These are phyloP conservation scores for Drechslerella coelobrocha DNA, from an alignment of 2,329 filamentous ascomycete genomes.

Conservation along the genomic window DNA sequence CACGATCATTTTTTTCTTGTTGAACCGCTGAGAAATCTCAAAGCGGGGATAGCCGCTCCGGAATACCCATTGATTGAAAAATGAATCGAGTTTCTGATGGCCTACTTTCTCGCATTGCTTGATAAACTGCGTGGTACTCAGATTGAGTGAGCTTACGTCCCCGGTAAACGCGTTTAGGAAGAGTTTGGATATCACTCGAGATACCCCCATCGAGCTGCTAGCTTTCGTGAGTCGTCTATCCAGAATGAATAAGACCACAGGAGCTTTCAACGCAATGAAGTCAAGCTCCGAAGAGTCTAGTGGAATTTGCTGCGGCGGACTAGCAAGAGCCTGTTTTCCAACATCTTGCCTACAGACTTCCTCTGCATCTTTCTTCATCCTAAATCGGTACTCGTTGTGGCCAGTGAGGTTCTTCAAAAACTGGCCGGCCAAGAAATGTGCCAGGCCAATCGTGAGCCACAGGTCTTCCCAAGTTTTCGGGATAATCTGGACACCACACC, in stretches of 20 bases:
- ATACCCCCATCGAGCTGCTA: slow-evolving; percentile 81
- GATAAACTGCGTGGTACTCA: slow-evolving; percentile 79
- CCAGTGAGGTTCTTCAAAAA: slow-evolving; percentile 91
- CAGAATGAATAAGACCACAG: slow-evolving; percentile 89
- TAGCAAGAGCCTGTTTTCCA: slow-evolving; percentile 61
- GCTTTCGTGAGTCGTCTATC: slow-evolving; percentile 90
- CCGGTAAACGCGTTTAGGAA: slow-evolving; percentile 86
- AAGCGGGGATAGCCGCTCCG: slow-evolving; percentile 89
- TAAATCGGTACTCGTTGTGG: slow-evolving; percentile 91
- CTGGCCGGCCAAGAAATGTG: slow-evolving; percentile 92
- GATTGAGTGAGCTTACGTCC: slow-evolving; percentile 71
- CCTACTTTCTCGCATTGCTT: slow-evolving; percentile 86
- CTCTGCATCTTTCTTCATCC: slow-evolving; percentile 84
- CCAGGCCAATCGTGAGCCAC: slow-evolving; percentile 88
- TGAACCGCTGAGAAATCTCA: slow-evolving; percentile 85
- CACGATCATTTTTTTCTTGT: slow-evolving; percentile 95
- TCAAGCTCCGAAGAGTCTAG: slow-evolving; percentile 85
- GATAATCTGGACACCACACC: slow-evolving; percentile 91
- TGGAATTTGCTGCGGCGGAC: slow-evolving; percentile 67
- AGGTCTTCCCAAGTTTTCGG: slow-evolving; percentile 79
- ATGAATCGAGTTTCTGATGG: slow-evolving; percentile 83
- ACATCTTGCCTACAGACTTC: slow-evolving; percentile 80
- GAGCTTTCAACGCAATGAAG: slow-evolving; percentile 88
- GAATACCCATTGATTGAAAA: slow-evolving; percentile 92
- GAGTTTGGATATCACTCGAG: slow-evolving; percentile 82